phyloP scores from a whole-genome alignment of 2,329 filamentous ascomycete genomes.

The Trichoderma citrinoviride region DNA sequence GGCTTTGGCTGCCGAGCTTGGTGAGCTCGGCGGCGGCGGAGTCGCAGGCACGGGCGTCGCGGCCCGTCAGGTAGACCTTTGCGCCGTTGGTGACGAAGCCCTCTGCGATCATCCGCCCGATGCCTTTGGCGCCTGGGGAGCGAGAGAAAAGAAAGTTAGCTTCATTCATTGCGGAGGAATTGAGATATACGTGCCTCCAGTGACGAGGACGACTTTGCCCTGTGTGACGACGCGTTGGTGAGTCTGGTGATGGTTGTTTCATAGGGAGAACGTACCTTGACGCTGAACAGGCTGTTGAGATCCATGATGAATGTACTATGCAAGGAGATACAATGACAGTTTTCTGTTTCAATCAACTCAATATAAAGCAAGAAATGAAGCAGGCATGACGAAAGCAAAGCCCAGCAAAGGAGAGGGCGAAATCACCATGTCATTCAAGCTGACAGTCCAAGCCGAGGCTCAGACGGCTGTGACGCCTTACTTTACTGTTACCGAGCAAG shows the following conservation, averaged over 20 bases:
- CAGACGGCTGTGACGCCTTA: too few species aligned
- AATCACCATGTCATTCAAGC: too few species aligned
- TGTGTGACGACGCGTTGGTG: constrained; percentile 27
- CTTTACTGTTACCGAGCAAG: too few species aligned
- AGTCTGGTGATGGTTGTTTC: neutral
- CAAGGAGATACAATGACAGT: neutral
- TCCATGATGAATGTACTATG: neutral
- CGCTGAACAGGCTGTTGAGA: constrained; percentile 1
- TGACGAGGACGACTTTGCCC: constrained; percentile 59
- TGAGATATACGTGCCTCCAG: constrained; percentile 47
- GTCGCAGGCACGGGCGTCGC: constrained; percentile 58
- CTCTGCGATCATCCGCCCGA: constrained; percentile 66
- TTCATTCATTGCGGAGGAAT: neutral
- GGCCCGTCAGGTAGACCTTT: constrained; percentile 64
- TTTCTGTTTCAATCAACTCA: neutral
- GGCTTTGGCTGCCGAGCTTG: constrained; percentile 33
- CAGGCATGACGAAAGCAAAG: neutral
- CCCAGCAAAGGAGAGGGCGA: neutral
- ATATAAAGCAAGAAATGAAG: neutral
- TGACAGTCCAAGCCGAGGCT: too few species aligned
- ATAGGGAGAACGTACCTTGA: neutral
- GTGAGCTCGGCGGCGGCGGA: constrained; percentile 56
- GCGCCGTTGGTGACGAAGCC: constrained; percentile 64
- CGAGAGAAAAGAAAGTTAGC: neutral
- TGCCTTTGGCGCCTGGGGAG: constrained; percentile 54